Conservation (phyloP, 768 basidiomycete species). For the Boletellus ananas region DNA sequence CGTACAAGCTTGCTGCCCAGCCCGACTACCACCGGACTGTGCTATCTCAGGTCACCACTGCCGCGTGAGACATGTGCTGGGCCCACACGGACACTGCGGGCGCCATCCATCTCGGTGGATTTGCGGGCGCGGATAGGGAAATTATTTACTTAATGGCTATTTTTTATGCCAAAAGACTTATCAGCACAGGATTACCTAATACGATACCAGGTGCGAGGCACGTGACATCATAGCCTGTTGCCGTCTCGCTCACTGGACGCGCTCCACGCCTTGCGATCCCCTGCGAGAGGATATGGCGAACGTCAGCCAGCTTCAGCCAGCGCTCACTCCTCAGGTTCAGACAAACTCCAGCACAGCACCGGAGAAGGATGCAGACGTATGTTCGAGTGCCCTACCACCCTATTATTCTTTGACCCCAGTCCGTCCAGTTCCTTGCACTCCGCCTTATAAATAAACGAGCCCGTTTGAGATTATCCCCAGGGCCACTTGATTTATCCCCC, state of each 20-base stretch:
- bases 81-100: too few species aligned
- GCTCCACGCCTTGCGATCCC: neutral
- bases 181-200: neutral
- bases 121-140: too few species aligned
- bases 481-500: conserved; percentile 41
- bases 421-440: conserved; percentile 36
- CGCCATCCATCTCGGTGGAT: too few species aligned
- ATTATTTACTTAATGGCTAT: neutral
- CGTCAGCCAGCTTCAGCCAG: conserved; percentile 31
- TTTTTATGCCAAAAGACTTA: neutral
- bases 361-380: conserved; percentile 32
- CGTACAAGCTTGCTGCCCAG: neutral
- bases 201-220: neutral
- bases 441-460: conserved; percentile 54
- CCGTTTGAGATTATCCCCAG: conserved; percentile 58
- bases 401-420: conserved; percentile 2
- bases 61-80: too few species aligned
- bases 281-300: conserved; percentile 22
- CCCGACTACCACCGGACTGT: too few species aligned
- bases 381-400: neutral
- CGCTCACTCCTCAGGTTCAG: conserved; percentile 21
- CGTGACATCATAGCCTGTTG: conserved; percentile 1
- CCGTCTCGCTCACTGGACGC: neutral
- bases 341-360: conserved; percentile 20
- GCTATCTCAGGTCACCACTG: too few species aligned